These are phyloP conservation scores for Monilinia fructicola DNA, from an alignment of 2,329 filamentous ascomycete genomes.

Conservation along the genomic window DNA sequence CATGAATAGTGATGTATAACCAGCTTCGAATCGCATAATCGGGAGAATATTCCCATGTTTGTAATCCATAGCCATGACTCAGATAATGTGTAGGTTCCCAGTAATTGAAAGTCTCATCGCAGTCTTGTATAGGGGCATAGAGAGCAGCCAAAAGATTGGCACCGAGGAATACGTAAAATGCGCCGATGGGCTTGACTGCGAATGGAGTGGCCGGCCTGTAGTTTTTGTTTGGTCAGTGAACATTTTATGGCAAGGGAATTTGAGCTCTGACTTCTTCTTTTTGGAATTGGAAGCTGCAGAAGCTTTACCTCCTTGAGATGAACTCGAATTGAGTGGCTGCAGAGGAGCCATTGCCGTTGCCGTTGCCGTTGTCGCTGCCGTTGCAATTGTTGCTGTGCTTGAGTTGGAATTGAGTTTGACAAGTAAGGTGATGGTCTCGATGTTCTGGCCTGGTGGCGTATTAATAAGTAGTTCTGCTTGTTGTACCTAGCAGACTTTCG, in stretches of 20 bases:
- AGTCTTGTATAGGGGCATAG: constrained; percentile 92
- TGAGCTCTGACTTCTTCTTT: constrained; percentile 34
- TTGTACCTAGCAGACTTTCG: too few relatives aligned
- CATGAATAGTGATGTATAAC: constrained; percentile 83
- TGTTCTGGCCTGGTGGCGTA: neutral
- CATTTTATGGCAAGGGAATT: neutral
- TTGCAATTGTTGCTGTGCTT: too few relatives aligned
- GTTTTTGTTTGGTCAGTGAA: constrained; percentile 25
- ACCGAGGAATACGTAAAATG: constrained; percentile 76
- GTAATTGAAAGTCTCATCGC: constrained; percentile 98
- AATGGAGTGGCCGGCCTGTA: constrained; percentile 51
- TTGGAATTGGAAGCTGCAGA: constrained; percentile 25
- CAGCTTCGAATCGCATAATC: constrained; percentile 94
- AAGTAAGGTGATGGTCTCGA: neutral
- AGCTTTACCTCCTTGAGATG: constrained; percentile 13
- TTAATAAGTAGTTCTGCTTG: too few relatives aligned
- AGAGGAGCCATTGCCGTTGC: constrained; percentile 20
- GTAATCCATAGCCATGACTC: constrained; percentile 84
- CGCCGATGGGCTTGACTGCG: constrained; percentile 67
- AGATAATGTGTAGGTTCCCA: constrained; percentile 98
- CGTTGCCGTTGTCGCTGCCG: too few relatives aligned
- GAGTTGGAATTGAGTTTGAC: neutral
- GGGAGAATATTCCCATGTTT: constrained; percentile 98
- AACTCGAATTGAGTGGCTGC: neutral
- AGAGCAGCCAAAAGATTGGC: constrained; percentile 74